Base-by-base conservation (phyloP, 805 yeast species). In the Yarrowia yakushimensis region DNA sequence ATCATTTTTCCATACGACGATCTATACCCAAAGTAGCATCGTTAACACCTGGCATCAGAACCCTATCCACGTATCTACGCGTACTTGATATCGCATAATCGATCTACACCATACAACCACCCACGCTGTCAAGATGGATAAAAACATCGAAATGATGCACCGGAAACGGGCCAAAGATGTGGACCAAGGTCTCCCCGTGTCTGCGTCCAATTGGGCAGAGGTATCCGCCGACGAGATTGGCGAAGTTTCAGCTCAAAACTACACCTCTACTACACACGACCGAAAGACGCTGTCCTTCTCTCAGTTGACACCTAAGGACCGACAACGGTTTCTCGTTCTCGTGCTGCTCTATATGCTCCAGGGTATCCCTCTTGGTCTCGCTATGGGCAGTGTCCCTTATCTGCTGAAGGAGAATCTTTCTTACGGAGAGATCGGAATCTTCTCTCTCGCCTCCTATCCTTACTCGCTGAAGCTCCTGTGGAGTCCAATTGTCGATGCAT, bases 341-440 rank as follows among this genome's bases (percentile, higher is more conserved):
- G 85, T 90, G 6, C 69, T 88, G 6, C 76, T 94, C 33, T 94
- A 94, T 71, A 76, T 91, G 54, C 79, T 92, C 7, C 99, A 94
- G 72, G 99, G 99, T n/a, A 85, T 94, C 6, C 99, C 99, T 0
- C 96, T 92, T 13, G 99, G 99, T 0, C 76, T 94, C 33, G 96
- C 97, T 1, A 91, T 93, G 77, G 99, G 99, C 1, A 85, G 96
- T 1, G 81, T 94, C 11, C 99, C 99, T 1, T 94, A 92, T 70
- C 76, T 94, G 18, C 79, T 94, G 63, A 94, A 94, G 72, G 82
- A 93, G 4, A 85, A 87, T 63, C 80, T 93, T 15, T 82, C 91
- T 12, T 94, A 89, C 71, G 85, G 97, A 0, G 96, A 92, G 69
- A 88, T 94, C 8, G 99, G 98, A 0, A 71, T 92, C 2, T 94